Conservation (phyloP, 2,329 filamentous ascomycete genomes). For the Thyridium curvatum region DNA sequence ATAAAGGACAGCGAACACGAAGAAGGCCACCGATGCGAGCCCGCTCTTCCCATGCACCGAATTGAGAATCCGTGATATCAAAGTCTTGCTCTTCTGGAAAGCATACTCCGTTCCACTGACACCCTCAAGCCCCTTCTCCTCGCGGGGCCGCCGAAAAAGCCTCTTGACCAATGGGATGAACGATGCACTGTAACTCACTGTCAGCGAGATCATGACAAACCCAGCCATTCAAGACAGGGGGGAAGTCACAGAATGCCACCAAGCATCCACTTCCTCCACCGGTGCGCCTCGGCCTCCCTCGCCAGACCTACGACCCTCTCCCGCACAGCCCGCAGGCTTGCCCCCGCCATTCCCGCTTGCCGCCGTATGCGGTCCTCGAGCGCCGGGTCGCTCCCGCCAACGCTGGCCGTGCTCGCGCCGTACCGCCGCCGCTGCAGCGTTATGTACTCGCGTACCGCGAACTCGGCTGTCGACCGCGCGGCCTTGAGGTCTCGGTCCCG, state of each 20-base stretch:
- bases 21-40: conserved; percentile 43
- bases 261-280: conserved; percentile 47
- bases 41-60: conserved; percentile 35
- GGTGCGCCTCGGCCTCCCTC: conserved; percentile 37
- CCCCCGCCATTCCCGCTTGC: conserved; percentile 34
- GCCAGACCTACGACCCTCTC: conserved; percentile 35
- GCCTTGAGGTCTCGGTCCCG: conserved; percentile 11
- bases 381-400: conserved; percentile 20
- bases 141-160: conserved; percentile 39
- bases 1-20: conserved; percentile 51
- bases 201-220: too few species aligned
- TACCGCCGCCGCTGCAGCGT: conserved; percentile 21
- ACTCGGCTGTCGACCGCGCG: conserved; percentile 16
- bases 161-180: conserved; percentile 46
- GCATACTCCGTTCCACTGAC: conserved; percentile 53
- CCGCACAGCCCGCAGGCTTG: conserved; percentile 37
- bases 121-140: conserved; percentile 22
- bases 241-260: conserved; percentile 47
- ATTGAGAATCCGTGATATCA: conserved; percentile 42
- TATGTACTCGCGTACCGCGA: conserved; percentile 25
- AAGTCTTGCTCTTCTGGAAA: conserved; percentile 41
- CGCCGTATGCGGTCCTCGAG: conserved; percentile 34
- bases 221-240: too few species aligned
- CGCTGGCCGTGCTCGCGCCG: conserved; percentile 1
- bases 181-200: conserved; percentile 29